A percentile compares a stretch with the other conserved stretches of the same genome.
Conservation (phyloP, 495 filamentous ascomycete genomes). For the Glutinoglossum americanum region DNA sequence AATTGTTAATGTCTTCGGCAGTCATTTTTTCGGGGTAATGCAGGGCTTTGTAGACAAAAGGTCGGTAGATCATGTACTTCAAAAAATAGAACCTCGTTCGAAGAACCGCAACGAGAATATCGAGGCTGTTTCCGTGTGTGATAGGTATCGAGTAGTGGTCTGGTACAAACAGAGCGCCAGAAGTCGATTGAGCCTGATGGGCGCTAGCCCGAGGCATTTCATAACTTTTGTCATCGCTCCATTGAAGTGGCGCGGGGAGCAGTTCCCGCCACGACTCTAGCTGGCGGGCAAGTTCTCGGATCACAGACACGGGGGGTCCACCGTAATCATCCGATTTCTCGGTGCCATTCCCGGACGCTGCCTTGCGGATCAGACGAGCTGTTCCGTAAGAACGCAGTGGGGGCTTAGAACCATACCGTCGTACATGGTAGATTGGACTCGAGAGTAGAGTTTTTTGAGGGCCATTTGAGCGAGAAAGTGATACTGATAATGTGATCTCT, state of each 20-base stretch:
- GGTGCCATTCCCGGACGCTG: neutral
- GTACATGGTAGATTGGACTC: constrained; percentile 26
- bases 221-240: constrained; percentile 24
- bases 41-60: constrained; percentile 39
- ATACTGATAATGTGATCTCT: constrained; percentile 24
- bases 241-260: constrained; percentile 29
- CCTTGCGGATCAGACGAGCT: neutral
- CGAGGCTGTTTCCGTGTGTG: constrained; percentile 25
- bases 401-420: constrained; percentile 19
- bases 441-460: constrained; percentile 27
- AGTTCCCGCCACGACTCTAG: constrained; percentile 32
- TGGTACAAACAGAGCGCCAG: constrained; percentile 27
- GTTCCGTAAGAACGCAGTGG: neutral
- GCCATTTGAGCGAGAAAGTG: constrained; percentile 36
- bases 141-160: constrained; percentile 24
- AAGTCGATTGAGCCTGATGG: constrained; percentile 3
- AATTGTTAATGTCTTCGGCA: constrained; percentile 27
- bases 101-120: constrained; percentile 32
- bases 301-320: constrained; percentile 17
- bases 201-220: neutral
- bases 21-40: constrained; percentile 32
- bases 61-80: constrained; percentile 33
- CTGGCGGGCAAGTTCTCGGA: constrained; percentile 26
- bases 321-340: neutral
- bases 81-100: constrained; percentile 37